A percentile compares a stretch with the other conserved stretches of the same genome.
Evolutionary conservation across 352 stramenopile genomes (phyloP).

Genomic region (Globisporangium solare): DNA sequence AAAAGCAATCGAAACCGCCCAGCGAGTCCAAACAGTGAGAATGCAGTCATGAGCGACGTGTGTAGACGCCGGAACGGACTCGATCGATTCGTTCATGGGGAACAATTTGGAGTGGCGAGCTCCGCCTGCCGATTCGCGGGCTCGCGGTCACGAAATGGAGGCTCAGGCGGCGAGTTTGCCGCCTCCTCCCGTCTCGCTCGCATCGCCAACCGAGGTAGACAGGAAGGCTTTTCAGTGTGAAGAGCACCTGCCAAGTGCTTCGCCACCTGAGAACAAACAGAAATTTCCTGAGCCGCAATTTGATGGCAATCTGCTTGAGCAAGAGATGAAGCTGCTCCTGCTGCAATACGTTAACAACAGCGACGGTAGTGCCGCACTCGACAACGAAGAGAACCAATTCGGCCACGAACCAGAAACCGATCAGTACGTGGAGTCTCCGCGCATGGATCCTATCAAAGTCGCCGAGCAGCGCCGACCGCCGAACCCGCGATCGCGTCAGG

Average conservation of each 20-base stretch:
- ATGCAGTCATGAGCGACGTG: slow-evolving; percentile 3
- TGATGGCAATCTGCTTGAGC: slow-evolving; percentile 32
- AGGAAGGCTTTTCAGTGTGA: not conserved
- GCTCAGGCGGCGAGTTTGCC: slow-evolving; percentile 38
- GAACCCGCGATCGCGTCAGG: slow-evolving; percentile 35
- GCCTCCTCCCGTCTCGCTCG: slow-evolving; percentile 24
- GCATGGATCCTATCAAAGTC: slow-evolving; percentile 36
- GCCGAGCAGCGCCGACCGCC: slow-evolving; percentile 48
- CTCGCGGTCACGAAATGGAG: slow-evolving; percentile 32
- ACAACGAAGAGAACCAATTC: slow-evolving; percentile 19
- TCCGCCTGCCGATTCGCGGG: not conserved
- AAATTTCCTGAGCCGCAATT: slow-evolving; percentile 19
- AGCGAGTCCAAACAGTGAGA: no score
- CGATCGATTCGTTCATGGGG: slow-evolving; percentile 45
- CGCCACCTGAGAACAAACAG: not conserved
- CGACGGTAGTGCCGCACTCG: not conserved
- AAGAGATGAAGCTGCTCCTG: slow-evolving; percentile 60
- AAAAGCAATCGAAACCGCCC: not conserved
- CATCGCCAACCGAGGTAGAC: not conserved
- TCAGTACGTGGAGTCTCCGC: slow-evolving; percentile 34
- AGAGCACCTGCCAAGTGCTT: slow-evolving; percentile 2
- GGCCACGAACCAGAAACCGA: not conserved
- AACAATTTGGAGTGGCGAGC: slow-evolving; percentile 2
- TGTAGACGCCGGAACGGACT: slow-evolving; percentile 50
- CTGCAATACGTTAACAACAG: slow-evolving; percentile 23